Conservation (phyloP, 1,284 basidiomycete species). For the Volvariella surrecta region DNA sequence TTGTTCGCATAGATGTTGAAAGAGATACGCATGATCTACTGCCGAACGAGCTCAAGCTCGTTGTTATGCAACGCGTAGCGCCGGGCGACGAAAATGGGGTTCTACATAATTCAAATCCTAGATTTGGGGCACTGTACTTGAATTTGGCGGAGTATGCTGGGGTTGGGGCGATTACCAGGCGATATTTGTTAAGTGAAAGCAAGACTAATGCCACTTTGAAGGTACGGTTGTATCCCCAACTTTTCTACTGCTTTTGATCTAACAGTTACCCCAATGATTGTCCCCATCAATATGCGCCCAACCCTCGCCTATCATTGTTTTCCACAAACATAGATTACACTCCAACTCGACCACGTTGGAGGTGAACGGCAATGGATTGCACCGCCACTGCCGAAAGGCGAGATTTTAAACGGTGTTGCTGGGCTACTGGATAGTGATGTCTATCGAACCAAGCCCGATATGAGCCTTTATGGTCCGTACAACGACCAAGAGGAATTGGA, state of each 20-base stretch:
- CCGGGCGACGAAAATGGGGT: conserved; percentile 25
- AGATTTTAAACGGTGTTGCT: conserved; percentile 60
- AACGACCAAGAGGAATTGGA: conserved; percentile 26
- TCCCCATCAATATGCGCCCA: not conserved
- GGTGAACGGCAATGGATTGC: conserved; percentile 53
- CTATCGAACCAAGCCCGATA: conserved; percentile 40
- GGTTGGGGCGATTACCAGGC: conserved; percentile 52
- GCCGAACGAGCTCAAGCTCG: conserved; percentile 54
- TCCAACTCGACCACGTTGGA: conserved; percentile 49
- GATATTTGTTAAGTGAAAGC: conserved; percentile 66
- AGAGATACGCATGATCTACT: conserved; percentile 40
- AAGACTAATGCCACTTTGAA: conserved; percentile 76
- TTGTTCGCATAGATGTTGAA: conserved; percentile 56
- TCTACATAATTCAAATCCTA: conserved; percentile 33
- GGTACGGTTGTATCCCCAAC: conserved; percentile 23
- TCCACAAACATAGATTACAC: conserved; percentile 37
- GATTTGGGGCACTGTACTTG: conserved; percentile 57
- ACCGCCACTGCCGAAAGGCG: conserved; percentile 59
- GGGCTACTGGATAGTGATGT: conserved; percentile 52
- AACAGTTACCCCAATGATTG: no score
- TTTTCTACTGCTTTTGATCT: not conserved
- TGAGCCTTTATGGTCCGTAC: conserved; percentile 39
- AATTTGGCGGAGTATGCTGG: conserved; percentile 74
- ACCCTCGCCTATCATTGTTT: conserved; percentile 5
- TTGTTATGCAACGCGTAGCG: conserved; percentile 56